Conservation (phyloP, 192 early-diverging fungal species). For the Mortierella hygrophila region DNA sequence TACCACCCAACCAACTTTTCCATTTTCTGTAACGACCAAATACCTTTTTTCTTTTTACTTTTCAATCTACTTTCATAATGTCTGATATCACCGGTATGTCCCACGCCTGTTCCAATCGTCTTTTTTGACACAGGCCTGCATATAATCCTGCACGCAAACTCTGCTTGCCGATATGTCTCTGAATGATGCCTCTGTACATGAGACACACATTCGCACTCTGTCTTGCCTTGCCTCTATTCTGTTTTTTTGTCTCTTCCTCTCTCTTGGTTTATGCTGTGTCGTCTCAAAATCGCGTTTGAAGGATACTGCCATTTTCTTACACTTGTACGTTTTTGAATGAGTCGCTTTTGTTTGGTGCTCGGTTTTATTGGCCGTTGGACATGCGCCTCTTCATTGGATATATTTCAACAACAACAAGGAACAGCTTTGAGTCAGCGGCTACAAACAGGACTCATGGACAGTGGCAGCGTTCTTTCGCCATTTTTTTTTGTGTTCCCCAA, state of each 20-base stretch:
- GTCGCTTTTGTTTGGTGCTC: neutral
- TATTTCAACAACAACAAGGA: neutral
- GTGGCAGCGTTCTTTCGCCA: neutral
- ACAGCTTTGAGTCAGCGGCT: neutral
- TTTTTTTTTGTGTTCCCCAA: constrained; percentile 1
- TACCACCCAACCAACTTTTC: neutral
- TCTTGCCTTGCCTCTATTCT: neutral
- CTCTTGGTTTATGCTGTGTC: neutral
- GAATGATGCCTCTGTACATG: neutral
- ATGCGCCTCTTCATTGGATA: neutral
- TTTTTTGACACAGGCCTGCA: neutral
- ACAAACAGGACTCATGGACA: neutral
- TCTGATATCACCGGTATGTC: constrained; percentile 45
- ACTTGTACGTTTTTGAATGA: neutral
- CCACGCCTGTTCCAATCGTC: neutral
- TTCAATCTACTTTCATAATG: constrained; percentile 18
- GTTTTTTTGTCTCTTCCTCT: neutral
- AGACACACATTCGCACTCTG: neutral
- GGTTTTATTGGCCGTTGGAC: neutral
- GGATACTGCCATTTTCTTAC: neutral
- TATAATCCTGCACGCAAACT: neutral
- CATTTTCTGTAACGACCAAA: constrained; percentile 6
- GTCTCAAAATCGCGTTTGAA: neutral
- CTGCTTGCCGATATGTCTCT: neutral
- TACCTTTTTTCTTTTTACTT: neutral